phyloP scores from a whole-genome alignment of 1,284 basidiomycete genomes.

The Trametes sp. region DNA sequence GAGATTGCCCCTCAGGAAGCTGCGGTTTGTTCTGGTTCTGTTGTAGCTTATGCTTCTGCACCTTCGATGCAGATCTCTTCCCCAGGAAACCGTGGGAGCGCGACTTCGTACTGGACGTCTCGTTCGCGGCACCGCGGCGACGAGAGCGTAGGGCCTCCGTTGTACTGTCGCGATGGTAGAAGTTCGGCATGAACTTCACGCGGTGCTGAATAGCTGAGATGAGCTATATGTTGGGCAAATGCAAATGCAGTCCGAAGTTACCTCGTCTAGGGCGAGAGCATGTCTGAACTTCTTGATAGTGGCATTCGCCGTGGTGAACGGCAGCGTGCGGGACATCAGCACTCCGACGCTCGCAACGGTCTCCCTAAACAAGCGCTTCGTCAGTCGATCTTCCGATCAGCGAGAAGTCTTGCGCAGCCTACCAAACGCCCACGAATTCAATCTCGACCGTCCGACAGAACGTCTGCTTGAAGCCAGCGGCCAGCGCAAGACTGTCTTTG shows the following conservation, averaged over 20 bases:
- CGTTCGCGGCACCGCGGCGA: background rate
- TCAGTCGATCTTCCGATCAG: background rate
- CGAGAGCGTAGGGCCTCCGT: too few species aligned
- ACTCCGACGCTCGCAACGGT: slow-evolving; percentile 51
- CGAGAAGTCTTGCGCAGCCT: slow-evolving; percentile 1
- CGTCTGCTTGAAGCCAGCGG: slow-evolving; percentile 57
- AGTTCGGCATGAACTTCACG: slow-evolving; percentile 48
- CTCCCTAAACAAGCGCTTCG: slow-evolving; percentile 37
- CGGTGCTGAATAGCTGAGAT: slow-evolving; percentile 43
- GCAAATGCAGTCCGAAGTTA: too few species aligned
- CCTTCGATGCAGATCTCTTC: background rate
- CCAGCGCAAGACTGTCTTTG: slow-evolving; percentile 48
- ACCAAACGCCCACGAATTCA: slow-evolving; percentile 56
- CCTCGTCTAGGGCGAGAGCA: slow-evolving; percentile 54
- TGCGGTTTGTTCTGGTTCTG: background rate
- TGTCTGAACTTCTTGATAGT: slow-evolving; percentile 53
- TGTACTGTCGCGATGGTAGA: slow-evolving; percentile 37
- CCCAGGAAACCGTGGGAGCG: background rate
- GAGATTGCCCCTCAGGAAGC: background rate
- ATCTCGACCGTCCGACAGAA: slow-evolving; percentile 58
- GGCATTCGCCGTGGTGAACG: slow-evolving; percentile 49
- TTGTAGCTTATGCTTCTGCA: slow-evolving; percentile 13
- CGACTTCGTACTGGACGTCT: background rate
- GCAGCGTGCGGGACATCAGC: slow-evolving; percentile 47
- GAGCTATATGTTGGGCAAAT: too few species aligned